phyloP scores from a whole-genome alignment of 2,329 filamentous ascomycete genomes.

The Cytospora piceicola region DNA sequence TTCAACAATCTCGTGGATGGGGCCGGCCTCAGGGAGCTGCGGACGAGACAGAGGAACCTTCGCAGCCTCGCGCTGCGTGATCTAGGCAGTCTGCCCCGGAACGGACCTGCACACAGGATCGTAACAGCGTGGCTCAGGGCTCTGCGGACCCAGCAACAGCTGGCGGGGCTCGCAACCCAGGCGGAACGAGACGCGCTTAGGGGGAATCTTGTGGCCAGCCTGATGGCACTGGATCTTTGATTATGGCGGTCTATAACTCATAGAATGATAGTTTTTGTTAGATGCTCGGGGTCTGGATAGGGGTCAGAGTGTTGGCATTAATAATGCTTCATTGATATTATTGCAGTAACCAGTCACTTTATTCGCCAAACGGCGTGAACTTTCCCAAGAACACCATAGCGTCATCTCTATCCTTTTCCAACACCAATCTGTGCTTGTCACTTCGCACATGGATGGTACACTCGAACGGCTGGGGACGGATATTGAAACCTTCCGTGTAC shows the following conservation, averaged over 20 bases:
- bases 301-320: too few species aligned
- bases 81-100: neutral
- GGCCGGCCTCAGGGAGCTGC: neutral
- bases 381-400: conserved; percentile 31
- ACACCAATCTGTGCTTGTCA: conserved; percentile 27
- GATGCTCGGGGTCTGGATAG: too few species aligned
- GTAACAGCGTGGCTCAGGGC: neutral
- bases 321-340: neutral
- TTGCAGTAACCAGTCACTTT: neutral
- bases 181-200: neutral
- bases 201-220: neutral
- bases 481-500: conserved; percentile 35
- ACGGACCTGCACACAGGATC: neutral
- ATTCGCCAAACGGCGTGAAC: conserved; percentile 33
- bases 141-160: neutral
- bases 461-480: conserved; percentile 33
- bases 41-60: neutral
- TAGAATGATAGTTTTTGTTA: too few species aligned
- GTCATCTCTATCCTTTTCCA: conserved; percentile 30
- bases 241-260: too few species aligned
- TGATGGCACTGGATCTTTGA: too few species aligned
- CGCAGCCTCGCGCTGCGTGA: neutral
- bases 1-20: neutral
- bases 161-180: neutral
- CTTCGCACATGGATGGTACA: conserved; percentile 32